These are phyloP conservation scores for Euphorbia tirucalli DNA, from an alignment of 345 rosid genomes.

Conservation along the genomic window DNA sequence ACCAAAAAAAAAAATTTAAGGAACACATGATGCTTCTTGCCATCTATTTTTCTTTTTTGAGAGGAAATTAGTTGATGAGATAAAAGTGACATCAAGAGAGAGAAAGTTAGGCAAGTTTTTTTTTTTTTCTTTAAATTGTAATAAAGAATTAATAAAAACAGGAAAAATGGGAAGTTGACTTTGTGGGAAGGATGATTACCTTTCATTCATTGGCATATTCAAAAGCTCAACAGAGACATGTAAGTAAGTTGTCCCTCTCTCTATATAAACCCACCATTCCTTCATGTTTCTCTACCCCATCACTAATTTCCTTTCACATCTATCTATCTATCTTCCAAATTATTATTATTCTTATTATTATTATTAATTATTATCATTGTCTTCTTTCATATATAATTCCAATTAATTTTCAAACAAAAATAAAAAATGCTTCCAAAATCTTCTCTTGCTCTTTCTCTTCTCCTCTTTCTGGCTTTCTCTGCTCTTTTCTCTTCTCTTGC, in stretches of 20 bases:
- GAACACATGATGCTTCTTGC: neutral
- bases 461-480: conserved; percentile 28
- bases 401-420: neutral
- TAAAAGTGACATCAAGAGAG: conserved; percentile 23
- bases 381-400: neutral
- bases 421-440: conserved; percentile 6
- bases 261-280: conserved; percentile 18
- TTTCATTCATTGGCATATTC: conserved; percentile 9
- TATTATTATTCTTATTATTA: neutral
- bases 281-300: conserved; percentile 1
- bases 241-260: neutral
- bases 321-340: neutral
- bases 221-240: no score
- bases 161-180: conserved; percentile 37
- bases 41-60: neutral
- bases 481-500: conserved; percentile 19
- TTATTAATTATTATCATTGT: neutral
- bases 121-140: no score
- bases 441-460: neutral
- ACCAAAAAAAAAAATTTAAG: no score
- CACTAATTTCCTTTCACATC: conserved; percentile 2
- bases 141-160: conserved; percentile 7
- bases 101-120: conserved; percentile 38
- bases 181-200: neutral
- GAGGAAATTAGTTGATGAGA: conserved; percentile 14